phyloP scores from a whole-genome alignment of 192 early-diverging fungal genomes.

The Entrophospora sp. region DNA sequence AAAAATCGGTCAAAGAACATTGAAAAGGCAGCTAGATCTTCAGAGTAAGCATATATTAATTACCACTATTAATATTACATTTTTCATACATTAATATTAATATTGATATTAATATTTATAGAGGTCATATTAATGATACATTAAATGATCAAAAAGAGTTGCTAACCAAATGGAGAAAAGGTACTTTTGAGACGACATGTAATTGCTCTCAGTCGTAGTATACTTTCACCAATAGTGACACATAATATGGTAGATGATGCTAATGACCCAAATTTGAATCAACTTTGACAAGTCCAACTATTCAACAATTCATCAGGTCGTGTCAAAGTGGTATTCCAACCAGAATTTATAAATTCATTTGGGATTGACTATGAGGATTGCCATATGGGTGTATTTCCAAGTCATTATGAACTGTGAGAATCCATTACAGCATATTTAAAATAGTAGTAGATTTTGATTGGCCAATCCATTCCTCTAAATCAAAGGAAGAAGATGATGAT shows the following conservation, averaged over 20 bases:
- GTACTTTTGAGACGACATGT: constrained; percentile 87
- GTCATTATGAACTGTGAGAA: constrained; percentile 97
- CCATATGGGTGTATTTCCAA: constrained; percentile 94
- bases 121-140: constrained; percentile 57
- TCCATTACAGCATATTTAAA: constrained; percentile 98
- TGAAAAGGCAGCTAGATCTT: constrained; percentile 65
- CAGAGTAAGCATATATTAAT: too few species aligned
- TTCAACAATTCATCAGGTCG: constrained; percentile 87
- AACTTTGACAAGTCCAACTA: constrained; percentile 69
- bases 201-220: constrained; percentile 78
- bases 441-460: too few species aligned
- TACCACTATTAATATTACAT: too few species aligned
- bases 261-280: constrained; percentile 76
- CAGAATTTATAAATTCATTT: constrained; percentile 89
- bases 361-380: constrained; percentile 96
- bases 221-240: constrained; percentile 90
- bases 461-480: too few species aligned
- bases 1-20: constrained; percentile 74
- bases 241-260: constrained; percentile 90
- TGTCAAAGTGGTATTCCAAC: constrained; percentile 96
- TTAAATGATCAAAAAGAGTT: constrained; percentile 40
- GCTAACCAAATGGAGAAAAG: constrained; percentile 74
- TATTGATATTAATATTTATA: constrained; percentile 7
- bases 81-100: neutral
- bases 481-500: too few species aligned